Conservation (phyloP, 352 stramenopile genomes). For the Globisporangium rhizosaccharum region DNA sequence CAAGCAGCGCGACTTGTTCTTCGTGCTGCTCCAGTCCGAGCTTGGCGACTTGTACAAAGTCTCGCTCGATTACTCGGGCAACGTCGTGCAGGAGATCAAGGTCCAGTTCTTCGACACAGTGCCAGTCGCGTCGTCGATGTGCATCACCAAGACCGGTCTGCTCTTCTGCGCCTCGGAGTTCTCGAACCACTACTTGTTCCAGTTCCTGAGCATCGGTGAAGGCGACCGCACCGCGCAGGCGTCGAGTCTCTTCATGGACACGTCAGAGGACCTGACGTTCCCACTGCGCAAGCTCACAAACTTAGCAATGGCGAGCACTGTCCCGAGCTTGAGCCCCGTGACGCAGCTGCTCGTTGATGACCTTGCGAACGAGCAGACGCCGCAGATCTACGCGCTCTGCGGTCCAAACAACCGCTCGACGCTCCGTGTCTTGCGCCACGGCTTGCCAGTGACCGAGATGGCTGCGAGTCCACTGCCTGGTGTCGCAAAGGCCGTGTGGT, state of each 20-base stretch:
- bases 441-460: conserved; percentile 95
- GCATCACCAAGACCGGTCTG: conserved; percentile 97
- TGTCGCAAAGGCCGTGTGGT: conserved; percentile 94
- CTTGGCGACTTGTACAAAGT: conserved; percentile 99
- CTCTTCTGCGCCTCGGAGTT: conserved; percentile 97
- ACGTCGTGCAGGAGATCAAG: conserved; percentile 80
- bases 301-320: conserved; percentile 68
- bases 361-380: conserved; percentile 92
- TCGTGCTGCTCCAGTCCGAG: conserved; percentile 97
- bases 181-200: conserved; percentile 97
- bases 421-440: conserved; percentile 95
- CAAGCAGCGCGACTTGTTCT: conserved; percentile 95
- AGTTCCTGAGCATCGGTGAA: conserved; percentile 96
- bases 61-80: conserved; percentile 85
- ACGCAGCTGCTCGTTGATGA: conserved; percentile 96
- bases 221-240: conserved; percentile 79
- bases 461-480: conserved; percentile 94
- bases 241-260: conserved; percentile 70
- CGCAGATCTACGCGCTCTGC: conserved; percentile 96
- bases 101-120: conserved; percentile 97
- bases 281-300: conserved; percentile 86
- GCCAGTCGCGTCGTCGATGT: conserved; percentile 90
- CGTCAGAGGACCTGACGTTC: conserved; percentile 60
- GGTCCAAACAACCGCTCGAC: conserved; percentile 91
- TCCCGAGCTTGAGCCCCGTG: conserved; percentile 90